Base-by-base conservation (phyloP, 805 yeast species). In the Torulaspora franciscae region DNA sequence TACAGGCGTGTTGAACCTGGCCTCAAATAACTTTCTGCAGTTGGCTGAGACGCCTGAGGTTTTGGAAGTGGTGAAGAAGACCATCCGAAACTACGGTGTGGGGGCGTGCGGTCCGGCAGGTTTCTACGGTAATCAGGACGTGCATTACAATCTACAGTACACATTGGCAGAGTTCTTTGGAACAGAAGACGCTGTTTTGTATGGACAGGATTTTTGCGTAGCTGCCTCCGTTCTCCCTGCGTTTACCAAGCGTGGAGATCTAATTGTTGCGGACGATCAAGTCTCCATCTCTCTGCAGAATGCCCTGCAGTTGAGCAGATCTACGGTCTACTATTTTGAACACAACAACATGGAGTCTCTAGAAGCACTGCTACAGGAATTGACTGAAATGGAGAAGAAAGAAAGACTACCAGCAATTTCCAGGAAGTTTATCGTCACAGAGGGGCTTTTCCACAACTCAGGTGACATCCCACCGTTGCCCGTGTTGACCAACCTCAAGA, bases 61-160 rank as follows among this genome's bases (percentile, higher is more conserved):
- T 32, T 69, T 70, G 42, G 64, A 71, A 15, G 75, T 71, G 9
- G 88, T 89, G 4, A 73, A 77, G 42, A 62, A 70, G 25, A 73
- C 79, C 17, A 80, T 93, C 49, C 71, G 72, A 37, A 72, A 73
- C 46, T 80, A 84, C 47, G 99, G 99, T 62, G 97, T 93, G 41
- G 99, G 99, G 52, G 91, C 97, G 0, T 93, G 99, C 72, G 96
- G 98, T 32, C 98, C 99, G 4, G 95, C 97, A 34, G 95, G 95
- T 45, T 93, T 93, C 59, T 93, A 90, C 65, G 99, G 99, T 49
- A 85, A 89, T 48, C 96, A 89, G 66, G 96, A 89, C 61, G 88
- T 82, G 35, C 99, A 93, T 61, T 81, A 80, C 44, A 75, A 83
- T 56, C 72, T 86, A 45, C 95, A 89, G 63, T 80, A 79, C 56